Percentiles rank a stretch among this genome's conserved stretches.
These are phyloP conservation scores for Trichoderma gracile DNA, from an alignment of 2,329 filamentous ascomycete genomes.

Conservation along the genomic window DNA sequence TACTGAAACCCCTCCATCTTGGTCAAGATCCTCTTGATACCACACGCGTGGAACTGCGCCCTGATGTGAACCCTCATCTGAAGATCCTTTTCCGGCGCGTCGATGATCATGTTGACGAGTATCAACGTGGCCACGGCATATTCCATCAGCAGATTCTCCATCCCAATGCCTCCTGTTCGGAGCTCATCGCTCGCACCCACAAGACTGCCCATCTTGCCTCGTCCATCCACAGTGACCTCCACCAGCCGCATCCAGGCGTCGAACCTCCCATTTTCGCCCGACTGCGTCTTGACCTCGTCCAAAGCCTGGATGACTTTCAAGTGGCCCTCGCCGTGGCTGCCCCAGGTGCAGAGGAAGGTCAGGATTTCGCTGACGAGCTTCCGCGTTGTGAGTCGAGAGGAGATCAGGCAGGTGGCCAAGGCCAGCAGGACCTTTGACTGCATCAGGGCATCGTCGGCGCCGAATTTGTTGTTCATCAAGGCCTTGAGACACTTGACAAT, in stretches of 20 bases:
- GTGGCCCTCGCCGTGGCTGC: conserved; percentile 77
- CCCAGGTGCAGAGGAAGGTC: conserved; percentile 96
- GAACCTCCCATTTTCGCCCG: conserved; percentile 91
- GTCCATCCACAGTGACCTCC: conserved; percentile 93
- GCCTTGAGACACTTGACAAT: conserved; percentile 97
- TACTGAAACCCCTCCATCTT: conserved; percentile 99
- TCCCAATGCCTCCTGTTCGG: conserved; percentile 91
- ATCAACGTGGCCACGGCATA: conserved; percentile 95
- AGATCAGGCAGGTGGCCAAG: conserved; percentile 82
- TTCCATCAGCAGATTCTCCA: conserved; percentile 99
- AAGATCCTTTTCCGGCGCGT: conserved; percentile 84
- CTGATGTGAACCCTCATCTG: conserved; percentile 91
- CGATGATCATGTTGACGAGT: conserved; percentile 94
- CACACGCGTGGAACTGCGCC: conserved; percentile 93
- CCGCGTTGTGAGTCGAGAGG: conserved; percentile 83
- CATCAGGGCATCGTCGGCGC: conserved; percentile 88
- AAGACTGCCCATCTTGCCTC: conserved; percentile 97
- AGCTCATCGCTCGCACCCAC: conserved; percentile 97
- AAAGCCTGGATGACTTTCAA: conserved; percentile 90
- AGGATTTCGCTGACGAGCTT: conserved; percentile 95
- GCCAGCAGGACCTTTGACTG: conserved; percentile 91
- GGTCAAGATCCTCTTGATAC: conserved; percentile 86
- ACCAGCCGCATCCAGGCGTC: conserved; percentile 99
- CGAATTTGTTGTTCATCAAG: conserved; percentile 99
- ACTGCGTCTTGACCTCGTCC: conserved; percentile 84